A percentile compares a stretch with the other conserved stretches of the same genome.
Conservation (phyloP, 1,139 yeast genomes). For the Yamadazyma friedrichii region DNA sequence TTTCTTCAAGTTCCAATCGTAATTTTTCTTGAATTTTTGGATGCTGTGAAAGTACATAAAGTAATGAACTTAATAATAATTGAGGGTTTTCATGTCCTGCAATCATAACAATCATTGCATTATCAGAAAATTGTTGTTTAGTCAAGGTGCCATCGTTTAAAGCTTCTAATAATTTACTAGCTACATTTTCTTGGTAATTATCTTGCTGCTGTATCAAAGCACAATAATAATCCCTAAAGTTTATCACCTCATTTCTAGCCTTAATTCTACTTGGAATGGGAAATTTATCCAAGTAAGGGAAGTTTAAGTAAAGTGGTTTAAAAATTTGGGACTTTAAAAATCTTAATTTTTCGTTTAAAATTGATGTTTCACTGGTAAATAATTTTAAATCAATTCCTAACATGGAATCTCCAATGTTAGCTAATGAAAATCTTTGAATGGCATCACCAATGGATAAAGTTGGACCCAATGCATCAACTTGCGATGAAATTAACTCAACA, state of each 20-base stretch:
- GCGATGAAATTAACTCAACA: conserved; percentile 11
- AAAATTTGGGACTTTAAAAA: conserved; percentile 54
- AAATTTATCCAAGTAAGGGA: conserved; percentile 51
- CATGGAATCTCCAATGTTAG: conserved; percentile 50
- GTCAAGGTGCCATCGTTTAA: conserved; percentile 34
- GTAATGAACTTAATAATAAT: conserved; percentile 45
- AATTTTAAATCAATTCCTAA: conserved; percentile 49
- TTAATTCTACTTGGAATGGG: conserved; percentile 49
- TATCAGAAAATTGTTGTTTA: conserved; percentile 51
- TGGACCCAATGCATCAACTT: conserved; percentile 7
- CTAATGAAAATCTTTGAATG: conserved; percentile 48
- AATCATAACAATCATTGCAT: conserved; percentile 55
- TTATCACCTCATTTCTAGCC: conserved; percentile 44
- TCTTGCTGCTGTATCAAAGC: conserved; percentile 10
- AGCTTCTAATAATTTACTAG: conserved; percentile 37
- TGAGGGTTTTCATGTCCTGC: conserved; percentile 70
- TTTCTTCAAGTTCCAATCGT: conserved; percentile 24
- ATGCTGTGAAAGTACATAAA: conserved; percentile 47
- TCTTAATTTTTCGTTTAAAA: conserved; percentile 39
- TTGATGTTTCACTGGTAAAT: conserved; percentile 22
- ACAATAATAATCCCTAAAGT: conserved; percentile 37
- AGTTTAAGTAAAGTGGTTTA: conserved; percentile 53
- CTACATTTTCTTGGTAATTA: conserved; percentile 17
- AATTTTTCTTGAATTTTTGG: conserved; percentile 33
- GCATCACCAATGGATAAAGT: conserved; percentile 34